Evolutionary conservation across 768 basidiomycete genomes (phyloP).

Genomic region (Boletus reticuloceps): DNA sequence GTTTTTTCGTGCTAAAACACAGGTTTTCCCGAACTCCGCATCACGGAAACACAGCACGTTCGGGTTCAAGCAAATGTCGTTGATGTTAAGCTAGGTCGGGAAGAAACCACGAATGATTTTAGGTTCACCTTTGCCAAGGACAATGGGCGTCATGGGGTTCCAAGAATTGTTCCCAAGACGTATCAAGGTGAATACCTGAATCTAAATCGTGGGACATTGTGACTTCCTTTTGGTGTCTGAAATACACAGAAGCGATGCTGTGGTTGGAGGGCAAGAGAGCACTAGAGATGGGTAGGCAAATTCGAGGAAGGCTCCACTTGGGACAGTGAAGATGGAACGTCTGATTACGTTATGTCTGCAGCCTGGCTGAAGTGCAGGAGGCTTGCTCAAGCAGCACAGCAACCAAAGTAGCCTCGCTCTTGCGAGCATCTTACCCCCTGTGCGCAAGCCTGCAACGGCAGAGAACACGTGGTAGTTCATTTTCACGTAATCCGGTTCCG

Average conservation of each 20-base stretch:
- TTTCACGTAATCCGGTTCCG: too few species aligned
- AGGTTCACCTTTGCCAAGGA: slow-evolving; percentile 68
- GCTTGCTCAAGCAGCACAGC: too few species aligned
- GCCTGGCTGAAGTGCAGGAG: too few species aligned
- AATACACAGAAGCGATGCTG: slow-evolving; percentile 68
- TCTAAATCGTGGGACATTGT: neutral
- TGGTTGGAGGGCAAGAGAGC: slow-evolving; percentile 80
- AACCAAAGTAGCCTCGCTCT: too few species aligned
- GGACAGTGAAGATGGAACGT: slow-evolving; percentile 3
- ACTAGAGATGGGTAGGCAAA: slow-evolving; percentile 66
- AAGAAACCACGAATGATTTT: slow-evolving; percentile 73
- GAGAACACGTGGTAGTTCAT: too few species aligned
- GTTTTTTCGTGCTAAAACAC: neutral
- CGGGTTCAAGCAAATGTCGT: slow-evolving; percentile 72
- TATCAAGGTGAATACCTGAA: slow-evolving; percentile 50
- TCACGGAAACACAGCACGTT: slow-evolving; percentile 49
- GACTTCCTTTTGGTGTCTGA: slow-evolving; percentile 7
- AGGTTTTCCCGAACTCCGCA: neutral
- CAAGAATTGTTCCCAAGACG: slow-evolving; percentile 61
- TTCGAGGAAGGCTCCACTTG: slow-evolving; percentile 39
- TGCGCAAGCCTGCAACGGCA: too few species aligned
- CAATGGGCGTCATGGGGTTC: slow-evolving; percentile 32
- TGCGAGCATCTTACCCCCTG: too few species aligned
- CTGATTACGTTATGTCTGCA: neutral
- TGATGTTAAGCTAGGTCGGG: slow-evolving; percentile 60